Evolutionary conservation across 2,329 filamentous ascomycete genomes (phyloP).

Genomic region (Ophiostoma tasmaniense): DNA sequence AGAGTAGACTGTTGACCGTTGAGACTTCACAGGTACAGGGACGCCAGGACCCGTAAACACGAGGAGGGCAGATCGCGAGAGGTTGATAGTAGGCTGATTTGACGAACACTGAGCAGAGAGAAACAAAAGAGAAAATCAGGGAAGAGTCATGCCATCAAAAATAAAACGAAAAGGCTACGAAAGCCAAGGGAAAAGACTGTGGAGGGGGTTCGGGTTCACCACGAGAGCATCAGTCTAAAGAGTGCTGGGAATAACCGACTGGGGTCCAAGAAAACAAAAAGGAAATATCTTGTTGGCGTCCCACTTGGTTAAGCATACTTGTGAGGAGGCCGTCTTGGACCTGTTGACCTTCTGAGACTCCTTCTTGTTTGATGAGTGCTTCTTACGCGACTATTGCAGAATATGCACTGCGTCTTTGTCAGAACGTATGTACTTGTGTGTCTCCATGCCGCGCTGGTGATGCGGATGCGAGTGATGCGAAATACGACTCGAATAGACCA

Average conservation of each 20-base stretch:
- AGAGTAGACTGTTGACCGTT: background rate
- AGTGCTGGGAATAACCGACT: background rate
- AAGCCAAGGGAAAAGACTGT: background rate
- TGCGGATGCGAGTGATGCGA: background rate
- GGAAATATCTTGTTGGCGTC: slow-evolving; percentile 6
- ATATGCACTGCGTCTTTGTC: background rate
- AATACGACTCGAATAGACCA: background rate
- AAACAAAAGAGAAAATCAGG: background rate
- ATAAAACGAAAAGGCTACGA: background rate
- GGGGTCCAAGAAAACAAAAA: slow-evolving; percentile 9
- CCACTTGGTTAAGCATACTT: slow-evolving; percentile 12
- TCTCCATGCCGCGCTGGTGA: background rate
- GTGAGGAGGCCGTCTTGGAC: background rate
- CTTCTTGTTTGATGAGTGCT: too few relatives aligned
- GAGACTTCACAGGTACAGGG: background rate
- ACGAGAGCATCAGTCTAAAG: background rate
- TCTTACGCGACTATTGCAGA: too few relatives aligned
- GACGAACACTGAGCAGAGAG: background rate
- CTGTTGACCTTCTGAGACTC: background rate
- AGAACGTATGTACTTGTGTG: background rate
- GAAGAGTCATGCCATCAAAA: background rate
- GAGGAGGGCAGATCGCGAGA: background rate
- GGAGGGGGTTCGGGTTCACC: background rate
- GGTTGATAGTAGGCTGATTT: background rate
- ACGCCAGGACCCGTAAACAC: background rate